Conservation (phyloP, 2,329 filamentous ascomycete species). For the Furcasterigmium furcatum region DNA sequence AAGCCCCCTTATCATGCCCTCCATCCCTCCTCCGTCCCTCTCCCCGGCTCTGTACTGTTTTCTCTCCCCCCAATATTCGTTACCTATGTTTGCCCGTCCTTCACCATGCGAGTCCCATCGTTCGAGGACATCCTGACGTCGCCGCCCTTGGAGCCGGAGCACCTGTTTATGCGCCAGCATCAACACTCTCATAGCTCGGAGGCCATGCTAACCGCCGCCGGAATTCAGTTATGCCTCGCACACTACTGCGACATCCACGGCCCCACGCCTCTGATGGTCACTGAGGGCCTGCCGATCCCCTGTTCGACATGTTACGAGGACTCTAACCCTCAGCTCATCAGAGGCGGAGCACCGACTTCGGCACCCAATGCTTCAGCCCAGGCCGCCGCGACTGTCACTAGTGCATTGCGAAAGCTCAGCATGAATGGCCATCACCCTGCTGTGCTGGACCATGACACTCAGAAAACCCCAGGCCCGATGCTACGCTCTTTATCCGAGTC, state of each 20-base stretch:
- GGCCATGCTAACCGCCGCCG: constrained; percentile 13
- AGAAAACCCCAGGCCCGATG: constrained; percentile 36
- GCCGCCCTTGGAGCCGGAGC: constrained; percentile 1
- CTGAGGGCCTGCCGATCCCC: constrained; percentile 59
- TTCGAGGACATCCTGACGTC: constrained; percentile 9
- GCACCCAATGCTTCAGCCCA: constrained; percentile 26
- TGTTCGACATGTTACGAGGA: constrained; percentile 57
- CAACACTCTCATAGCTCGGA: constrained; percentile 3
- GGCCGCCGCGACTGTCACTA: constrained; percentile 33
- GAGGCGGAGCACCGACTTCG: constrained; percentile 32
- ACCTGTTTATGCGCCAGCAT: constrained; percentile 8
- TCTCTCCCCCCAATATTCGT: background rate
- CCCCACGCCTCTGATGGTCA: constrained; percentile 67
- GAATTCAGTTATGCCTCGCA: constrained; percentile 62
- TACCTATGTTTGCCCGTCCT: background rate
- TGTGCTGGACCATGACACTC: constrained; percentile 40
- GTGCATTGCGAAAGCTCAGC: constrained; percentile 45
- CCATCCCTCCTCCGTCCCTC: background rate
- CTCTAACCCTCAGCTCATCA: constrained; percentile 28
- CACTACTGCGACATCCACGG: constrained; percentile 71
- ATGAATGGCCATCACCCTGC: constrained; percentile 37
- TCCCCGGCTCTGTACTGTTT: no score
- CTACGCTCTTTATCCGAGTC: constrained; percentile 32
- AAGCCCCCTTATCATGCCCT: constrained; percentile 1
- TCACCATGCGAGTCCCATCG: constrained; percentile 12